Evolutionary conservation across 768 basidiomycete species (phyloP).

Genomic region (Lepiota venenata): DNA sequence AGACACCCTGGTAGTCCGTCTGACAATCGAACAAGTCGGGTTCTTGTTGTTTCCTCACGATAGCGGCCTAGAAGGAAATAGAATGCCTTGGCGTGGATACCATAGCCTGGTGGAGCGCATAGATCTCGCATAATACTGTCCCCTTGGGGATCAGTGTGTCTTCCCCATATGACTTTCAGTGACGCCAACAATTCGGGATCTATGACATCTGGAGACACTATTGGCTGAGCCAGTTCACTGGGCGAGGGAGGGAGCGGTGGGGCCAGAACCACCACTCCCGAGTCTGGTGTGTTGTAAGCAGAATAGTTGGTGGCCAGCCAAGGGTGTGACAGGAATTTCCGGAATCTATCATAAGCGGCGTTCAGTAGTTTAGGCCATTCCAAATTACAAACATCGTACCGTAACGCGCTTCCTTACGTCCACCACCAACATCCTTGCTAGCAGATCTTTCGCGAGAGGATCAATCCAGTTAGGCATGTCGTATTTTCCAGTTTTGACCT

Average conservation of each 20-base stretch:
- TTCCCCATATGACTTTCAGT: slow-evolving; percentile 81
- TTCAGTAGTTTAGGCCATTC: not conserved
- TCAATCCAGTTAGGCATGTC: slow-evolving; percentile 81
- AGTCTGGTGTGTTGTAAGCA: slow-evolving; percentile 30
- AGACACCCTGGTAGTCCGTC: slow-evolving; percentile 36
- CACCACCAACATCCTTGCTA: slow-evolving; percentile 85
- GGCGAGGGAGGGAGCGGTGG: slow-evolving; percentile 60
- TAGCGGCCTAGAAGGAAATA: slow-evolving; percentile 81
- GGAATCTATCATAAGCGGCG: slow-evolving; percentile 55
- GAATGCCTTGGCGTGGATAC: slow-evolving; percentile 82
- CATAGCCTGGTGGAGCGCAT: slow-evolving; percentile 64
- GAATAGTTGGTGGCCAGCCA: slow-evolving; percentile 63
- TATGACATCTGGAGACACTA: slow-evolving; percentile 64
- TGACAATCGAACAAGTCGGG: slow-evolving; percentile 32
- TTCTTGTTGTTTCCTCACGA: slow-evolving; percentile 50
- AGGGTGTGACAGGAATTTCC: slow-evolving; percentile 81
- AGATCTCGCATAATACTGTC: slow-evolving; percentile 61
- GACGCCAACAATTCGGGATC: slow-evolving; percentile 78
- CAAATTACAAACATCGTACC: slow-evolving; percentile 39
- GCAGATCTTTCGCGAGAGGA: slow-evolving; percentile 78
- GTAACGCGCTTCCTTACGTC: slow-evolving; percentile 78
- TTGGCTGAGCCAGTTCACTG: slow-evolving; percentile 64
- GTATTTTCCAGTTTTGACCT: slow-evolving; percentile 86
- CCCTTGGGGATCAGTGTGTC: slow-evolving; percentile 53
- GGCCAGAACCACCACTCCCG: slow-evolving; percentile 24